Percentiles rank a stretch among this genome's conserved stretches.
phyloP scores from a whole-genome alignment of 2,329 filamentous ascomycete genomes.

The Ophiocordyceps sinensis region DNA sequence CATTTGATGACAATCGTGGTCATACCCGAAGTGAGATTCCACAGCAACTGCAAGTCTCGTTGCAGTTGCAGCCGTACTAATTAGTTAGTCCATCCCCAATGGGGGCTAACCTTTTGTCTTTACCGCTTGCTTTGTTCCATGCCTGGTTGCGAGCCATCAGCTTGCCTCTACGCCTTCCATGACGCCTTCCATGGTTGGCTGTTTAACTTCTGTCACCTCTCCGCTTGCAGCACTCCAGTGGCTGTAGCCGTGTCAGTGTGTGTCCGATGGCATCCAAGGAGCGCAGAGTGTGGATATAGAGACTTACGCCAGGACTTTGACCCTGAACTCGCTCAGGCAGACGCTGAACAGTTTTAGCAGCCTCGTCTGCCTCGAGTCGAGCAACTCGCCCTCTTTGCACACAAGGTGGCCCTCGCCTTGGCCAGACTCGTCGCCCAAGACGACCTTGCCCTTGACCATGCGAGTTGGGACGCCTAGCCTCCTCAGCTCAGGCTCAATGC shows the following conservation, averaged over 20 bases:
- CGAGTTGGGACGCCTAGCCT: constrained; percentile 81
- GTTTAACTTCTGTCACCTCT: constrained; percentile 41
- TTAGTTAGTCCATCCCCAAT: too few species aligned
- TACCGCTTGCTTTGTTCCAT: constrained; percentile 3
- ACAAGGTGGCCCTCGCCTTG: constrained; percentile 51
- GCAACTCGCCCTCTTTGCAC: constrained; percentile 68
- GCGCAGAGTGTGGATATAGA: neutral
- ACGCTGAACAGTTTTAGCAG: constrained; percentile 89
- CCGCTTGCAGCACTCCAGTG: constrained; percentile 48
- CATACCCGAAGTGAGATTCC: neutral
- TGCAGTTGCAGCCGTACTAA: too few species aligned
- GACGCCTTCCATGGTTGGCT: constrained; percentile 24
- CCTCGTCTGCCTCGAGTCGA: constrained; percentile 87
- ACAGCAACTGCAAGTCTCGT: neutral
- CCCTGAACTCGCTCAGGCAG: constrained; percentile 78
- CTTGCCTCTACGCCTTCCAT: constrained; percentile 16
- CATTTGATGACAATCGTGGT: constrained; percentile 6
- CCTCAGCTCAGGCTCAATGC: constrained; percentile 77
- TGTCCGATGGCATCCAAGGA: neutral
- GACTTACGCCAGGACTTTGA: constrained; percentile 59
- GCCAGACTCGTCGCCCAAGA: constrained; percentile 47
- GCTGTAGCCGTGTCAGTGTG: constrained; percentile 15
- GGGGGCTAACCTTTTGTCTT: neutral
- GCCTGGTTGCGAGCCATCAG: constrained; percentile 1
- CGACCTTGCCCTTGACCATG: constrained; percentile 77